Evolutionary conservation across 306 rosid genomes (phyloP).

Genomic region (Mimosa bimucronata): DNA sequence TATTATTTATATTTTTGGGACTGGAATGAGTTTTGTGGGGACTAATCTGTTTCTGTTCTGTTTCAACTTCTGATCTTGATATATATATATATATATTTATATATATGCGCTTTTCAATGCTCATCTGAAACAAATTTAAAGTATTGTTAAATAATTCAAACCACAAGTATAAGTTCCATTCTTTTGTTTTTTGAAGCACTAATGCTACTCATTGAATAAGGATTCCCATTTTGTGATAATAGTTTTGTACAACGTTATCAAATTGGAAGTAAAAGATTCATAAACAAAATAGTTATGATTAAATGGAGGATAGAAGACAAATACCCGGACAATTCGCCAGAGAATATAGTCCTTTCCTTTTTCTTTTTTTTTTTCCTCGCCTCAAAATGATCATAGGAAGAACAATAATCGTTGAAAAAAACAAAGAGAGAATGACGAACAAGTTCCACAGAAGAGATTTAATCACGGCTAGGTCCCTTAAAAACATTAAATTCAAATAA

Average conservation of each 20-base stretch:
- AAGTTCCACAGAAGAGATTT: too few relatives aligned
- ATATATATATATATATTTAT: too few relatives aligned
- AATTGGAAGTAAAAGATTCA: not conserved
- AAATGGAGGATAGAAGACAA: not conserved
- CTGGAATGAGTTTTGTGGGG: not conserved
- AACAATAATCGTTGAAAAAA: not conserved
- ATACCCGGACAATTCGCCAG: not conserved
- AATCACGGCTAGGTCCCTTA: too few relatives aligned
- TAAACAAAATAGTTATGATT: too few relatives aligned
- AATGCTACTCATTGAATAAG: not conserved
- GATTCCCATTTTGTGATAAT: not conserved
- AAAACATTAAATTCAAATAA: too few relatives aligned
- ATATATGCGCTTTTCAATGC: not conserved
- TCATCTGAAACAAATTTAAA: not conserved
- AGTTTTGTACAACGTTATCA: not conserved
- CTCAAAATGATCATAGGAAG: not conserved
- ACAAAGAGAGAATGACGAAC: too few relatives aligned
- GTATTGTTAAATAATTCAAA: not conserved
- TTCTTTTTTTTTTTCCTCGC: not conserved
- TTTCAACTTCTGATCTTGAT: not conserved
- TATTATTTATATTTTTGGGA: not conserved
- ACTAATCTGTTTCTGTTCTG: conserved; percentile 2
- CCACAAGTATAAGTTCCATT: not conserved
- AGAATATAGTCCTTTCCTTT: not conserved
- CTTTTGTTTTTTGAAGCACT: not conserved